Evolutionary conservation across 495 filamentous ascomycete genomes (phyloP).

Genomic region (Aspergillus heteromorphus): DNA sequence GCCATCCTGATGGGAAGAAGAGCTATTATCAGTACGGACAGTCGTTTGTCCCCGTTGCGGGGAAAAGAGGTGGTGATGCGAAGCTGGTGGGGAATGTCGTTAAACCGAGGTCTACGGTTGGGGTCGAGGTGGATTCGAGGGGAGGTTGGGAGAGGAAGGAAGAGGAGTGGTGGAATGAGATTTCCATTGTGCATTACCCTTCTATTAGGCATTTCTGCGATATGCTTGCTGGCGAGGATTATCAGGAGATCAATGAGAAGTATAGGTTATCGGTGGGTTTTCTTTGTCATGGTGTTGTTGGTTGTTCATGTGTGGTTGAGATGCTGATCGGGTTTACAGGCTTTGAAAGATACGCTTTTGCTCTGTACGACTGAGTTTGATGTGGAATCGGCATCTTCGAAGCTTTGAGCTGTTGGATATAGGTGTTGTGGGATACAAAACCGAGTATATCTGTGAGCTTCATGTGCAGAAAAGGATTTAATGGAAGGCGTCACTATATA

Average conservation of each 20-base stretch:
- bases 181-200: constrained; percentile 64
- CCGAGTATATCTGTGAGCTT: no score
- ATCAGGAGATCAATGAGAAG: constrained; percentile 56
- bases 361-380: constrained; percentile 56
- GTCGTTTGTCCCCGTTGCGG: constrained; percentile 52
- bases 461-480: no score
- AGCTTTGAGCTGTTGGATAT: constrained; percentile 14
- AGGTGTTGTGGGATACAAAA: neutral
- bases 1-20: constrained; percentile 41
- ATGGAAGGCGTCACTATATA: no score
- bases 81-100: constrained; percentile 61
- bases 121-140: constrained; percentile 20
- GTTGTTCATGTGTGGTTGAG: neutral
- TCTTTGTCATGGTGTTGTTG: constrained; percentile 1
- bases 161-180: constrained; percentile 49
- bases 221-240: constrained; percentile 58
- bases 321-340: constrained; percentile 11
- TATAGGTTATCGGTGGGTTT: constrained; percentile 44
- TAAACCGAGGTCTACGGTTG: constrained; percentile 8
- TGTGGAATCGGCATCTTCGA: constrained; percentile 24
- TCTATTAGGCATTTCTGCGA: constrained; percentile 57
- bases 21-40: constrained; percentile 54
- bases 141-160: constrained; percentile 20
- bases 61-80: constrained; percentile 49
- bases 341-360: constrained; percentile 58